phyloP scores from a whole-genome alignment of 306 rosid species.

The Amphicarpaea edgeworthii region DNA sequence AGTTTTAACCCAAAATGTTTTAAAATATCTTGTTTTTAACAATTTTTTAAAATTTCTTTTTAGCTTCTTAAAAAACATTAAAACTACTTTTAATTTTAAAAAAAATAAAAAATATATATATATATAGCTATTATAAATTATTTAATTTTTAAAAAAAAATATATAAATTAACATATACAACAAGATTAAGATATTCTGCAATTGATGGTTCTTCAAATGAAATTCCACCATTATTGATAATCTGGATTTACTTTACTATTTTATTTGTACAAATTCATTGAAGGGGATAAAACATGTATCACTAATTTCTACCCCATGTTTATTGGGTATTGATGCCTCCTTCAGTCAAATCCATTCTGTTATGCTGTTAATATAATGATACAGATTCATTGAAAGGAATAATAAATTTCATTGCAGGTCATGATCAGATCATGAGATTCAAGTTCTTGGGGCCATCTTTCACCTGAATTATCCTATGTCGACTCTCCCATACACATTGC shows the following conservation, averaged over 20 bases:
- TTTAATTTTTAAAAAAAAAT: not conserved
- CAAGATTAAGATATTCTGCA: not conserved
- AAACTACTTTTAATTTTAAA: not conserved
- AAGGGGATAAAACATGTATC: constrained; percentile 6
- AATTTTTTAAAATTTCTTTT: too few species aligned
- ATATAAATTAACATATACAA: not conserved
- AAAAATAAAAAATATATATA: too few species aligned
- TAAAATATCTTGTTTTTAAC: too few species aligned
- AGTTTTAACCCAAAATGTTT: too few species aligned
- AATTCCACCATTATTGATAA: not conserved
- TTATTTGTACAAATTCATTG: constrained; percentile 17
- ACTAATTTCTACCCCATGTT: not conserved
- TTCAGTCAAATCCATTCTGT: constrained; percentile 9
- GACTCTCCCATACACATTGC: not conserved
- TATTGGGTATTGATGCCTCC: constrained; percentile 13
- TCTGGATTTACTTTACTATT: not conserved
- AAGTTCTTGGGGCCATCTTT: not conserved
- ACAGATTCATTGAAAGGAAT: constrained; percentile 19
- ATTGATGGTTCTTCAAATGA: not conserved
- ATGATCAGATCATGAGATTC: not conserved
- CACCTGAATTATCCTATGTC: not conserved
- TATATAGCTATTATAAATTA: not conserved
- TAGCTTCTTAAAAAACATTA: not conserved
- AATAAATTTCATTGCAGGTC: not conserved
- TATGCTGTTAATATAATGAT: not conserved